Base-by-base conservation (phyloP, 2,329 filamentous ascomycete genomes). In the Clathrospora elynae region DNA sequence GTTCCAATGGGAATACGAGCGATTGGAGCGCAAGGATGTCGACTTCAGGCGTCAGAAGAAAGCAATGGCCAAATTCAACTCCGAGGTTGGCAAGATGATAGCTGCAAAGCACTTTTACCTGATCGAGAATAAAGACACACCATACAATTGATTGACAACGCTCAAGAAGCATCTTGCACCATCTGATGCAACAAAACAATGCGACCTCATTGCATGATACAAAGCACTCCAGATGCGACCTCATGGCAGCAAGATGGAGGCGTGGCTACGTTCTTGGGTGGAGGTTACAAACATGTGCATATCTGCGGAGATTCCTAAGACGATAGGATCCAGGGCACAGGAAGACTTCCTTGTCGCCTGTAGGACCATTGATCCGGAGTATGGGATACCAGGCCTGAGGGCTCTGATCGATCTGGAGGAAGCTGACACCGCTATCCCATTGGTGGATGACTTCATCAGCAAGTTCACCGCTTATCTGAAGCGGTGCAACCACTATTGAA, bases 71-170 rank as follows among this genome's bases (percentile, higher is more conserved):
- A 14, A 29, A 10, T 12, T 42, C 4, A 42, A 42, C 31, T 17
- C 30, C 5, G 39, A 42, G n/a, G 35, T 35, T 13, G 24, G 39
- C 16, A 42, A 42, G 30, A 42, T 31, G 7, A 35, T 42, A 10
- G 39, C 39, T 28, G 11, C 14, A 23, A 8, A 13, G 3, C 30
- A 42, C 39, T 5, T 42, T 11, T 19, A 42, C 31, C 23, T 42
- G 17, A 35, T 42, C 14, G n/a, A 35, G 32, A 19, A 35, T 12
- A 8, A 42, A 6, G n/a, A 35, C 5, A 35, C 30, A 10, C 39
- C 31, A 5, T 35, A 35, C 24, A 12, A 42, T 4, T 13, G 28
- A 30, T 11, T 30, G n/a, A 17, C 11, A 7, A 17, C 28, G n/a
- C 28, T 30, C 13, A 30, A 30, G 28, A 30, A 30, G 28, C 11